A percentile compares a stretch with the other conserved stretches of the same genome.
Evolutionary conservation across 208 protist genomes (phyloP).

Genomic region (Acanthamoeba culbertsoni): DNA sequence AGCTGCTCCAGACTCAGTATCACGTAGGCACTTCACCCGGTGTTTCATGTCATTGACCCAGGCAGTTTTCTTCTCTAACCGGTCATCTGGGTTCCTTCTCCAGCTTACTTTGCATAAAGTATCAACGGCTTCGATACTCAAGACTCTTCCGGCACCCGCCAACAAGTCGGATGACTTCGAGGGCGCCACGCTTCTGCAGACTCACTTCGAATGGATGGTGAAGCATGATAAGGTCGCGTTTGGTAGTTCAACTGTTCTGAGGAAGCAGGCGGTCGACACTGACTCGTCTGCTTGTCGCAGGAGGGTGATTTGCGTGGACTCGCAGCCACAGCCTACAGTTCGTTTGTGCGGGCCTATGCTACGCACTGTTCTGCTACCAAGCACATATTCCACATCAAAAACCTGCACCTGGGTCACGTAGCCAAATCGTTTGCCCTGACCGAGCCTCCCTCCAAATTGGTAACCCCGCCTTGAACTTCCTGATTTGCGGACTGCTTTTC

Average conservation of each 20-base stretch:
- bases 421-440: conserved; percentile 91
- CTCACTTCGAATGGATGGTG: conserved; percentile 59
- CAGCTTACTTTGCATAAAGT: conserved; percentile 27
- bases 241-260: background rate
- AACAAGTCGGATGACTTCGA: conserved; percentile 54
- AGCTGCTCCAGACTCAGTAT: conserved; percentile 86
- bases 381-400: conserved; percentile 91
- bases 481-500: background rate
- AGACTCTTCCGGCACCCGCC: conserved; percentile 44
- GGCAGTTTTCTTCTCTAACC: too few species aligned
- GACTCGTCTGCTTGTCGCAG: background rate
- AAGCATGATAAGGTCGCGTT: conserved; percentile 15
- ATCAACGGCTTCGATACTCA: conserved; percentile 41
- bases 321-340: conserved; percentile 90
- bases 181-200: background rate
- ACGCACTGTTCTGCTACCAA: conserved; percentile 85
- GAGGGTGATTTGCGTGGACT: conserved; percentile 53
- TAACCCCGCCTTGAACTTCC: background rate
- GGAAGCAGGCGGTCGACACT: background rate
- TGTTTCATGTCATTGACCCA: too few species aligned
- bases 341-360: conserved; percentile 92
- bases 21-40: background rate
- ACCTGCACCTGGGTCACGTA: conserved; percentile 91
- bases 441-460: conserved; percentile 82
- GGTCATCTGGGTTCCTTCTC: too few species aligned